A percentile compares a stretch with the other conserved stretches of the same genome.
phyloP scores from a whole-genome alignment of 768 basidiomycete genomes.

The Naganishia friedmannii region DNA sequence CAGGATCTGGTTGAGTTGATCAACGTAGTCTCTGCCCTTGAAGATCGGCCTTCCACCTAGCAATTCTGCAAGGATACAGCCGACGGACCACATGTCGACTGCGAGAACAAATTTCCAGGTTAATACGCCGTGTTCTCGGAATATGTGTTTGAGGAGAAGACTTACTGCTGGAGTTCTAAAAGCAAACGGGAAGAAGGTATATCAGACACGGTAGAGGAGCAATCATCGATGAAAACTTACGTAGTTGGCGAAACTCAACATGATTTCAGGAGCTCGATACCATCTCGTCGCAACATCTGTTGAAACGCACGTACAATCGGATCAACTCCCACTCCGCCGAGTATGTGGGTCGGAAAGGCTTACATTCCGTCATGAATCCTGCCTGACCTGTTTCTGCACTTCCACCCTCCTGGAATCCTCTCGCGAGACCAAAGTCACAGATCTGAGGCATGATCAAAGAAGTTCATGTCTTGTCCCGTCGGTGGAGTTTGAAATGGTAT shows the following conservation, averaged over 20 bases:
- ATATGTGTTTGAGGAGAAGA: background rate
- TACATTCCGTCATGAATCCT: conserved; percentile 99
- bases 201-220: background rate
- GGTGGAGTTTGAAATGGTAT: conserved; percentile 61
- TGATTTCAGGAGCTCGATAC: conserved; percentile 99
- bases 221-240: conserved; percentile 54
- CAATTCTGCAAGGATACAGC: conserved; percentile 57
- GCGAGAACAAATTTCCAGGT: background rate
- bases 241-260: conserved; percentile 67
- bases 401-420: conserved; percentile 77
- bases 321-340: background rate
- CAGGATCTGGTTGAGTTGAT: conserved; percentile 95
- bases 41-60: conserved; percentile 55
- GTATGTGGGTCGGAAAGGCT: conserved; percentile 18
- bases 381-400: conserved; percentile 59
- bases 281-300: conserved; percentile 80
- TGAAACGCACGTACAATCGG: background rate
- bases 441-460: conserved; percentile 57
- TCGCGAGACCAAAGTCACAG: conserved; percentile 95
- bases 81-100: conserved; percentile 56
- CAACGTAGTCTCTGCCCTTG: conserved; percentile 67
- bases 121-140: background rate
- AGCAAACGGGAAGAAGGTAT: background rate
- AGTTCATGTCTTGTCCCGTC: background rate
- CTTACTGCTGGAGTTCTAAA: conserved; percentile 54